Evolutionary conservation across 148 eudicot species (phyloP), one percentile per base, ranked within the genome.

Genomic region (Amaranthus hypochondriacus): DNA sequence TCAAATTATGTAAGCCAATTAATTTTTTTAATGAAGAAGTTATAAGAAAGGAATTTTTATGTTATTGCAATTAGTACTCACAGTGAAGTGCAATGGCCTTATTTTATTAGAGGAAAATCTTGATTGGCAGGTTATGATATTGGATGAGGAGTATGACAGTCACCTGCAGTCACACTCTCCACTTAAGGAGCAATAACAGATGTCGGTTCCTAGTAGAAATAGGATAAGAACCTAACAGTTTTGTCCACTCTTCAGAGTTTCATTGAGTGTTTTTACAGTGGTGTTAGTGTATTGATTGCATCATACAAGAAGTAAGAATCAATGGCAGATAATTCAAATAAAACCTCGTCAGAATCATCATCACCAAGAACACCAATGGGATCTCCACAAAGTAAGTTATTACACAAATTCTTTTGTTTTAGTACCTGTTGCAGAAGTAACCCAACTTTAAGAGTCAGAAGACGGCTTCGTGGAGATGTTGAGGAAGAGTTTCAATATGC

Each of bases 401-500:
- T 75, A 14, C 43, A 76, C 64, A 59, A 68, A 63, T 72, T 79
- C 28, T 74, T 63, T 51, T 72, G 81, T 53, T 77, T 67, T 68
- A 57, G 69, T 44, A 66, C 48, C 55, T 79, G 51, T 77, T 83
- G 80, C 69, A 80, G 48, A 76, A 61, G 55, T 39, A 73, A 75
- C 58, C 83, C 78, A 10, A 72, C 81, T 72, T 78, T 80, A 71
- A 53, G 83, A 71, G 44, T 78, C 62, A 76, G 75, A 65, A 87
- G 83, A 72, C 86, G 71, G 60, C 71, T 80, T 64, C 81, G 83
- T 12, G 84, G 87, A 52, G 90, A 92, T 84, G 79, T 84, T 56
- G 92, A 89, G 75, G 98, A 91, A 66, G 98, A 91, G 52, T 81
- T 81, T 62, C 97, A 79, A 28, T 87, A 77, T 78, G 84, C 86